These are phyloP conservation scores for Aspergillus conjunctus DNA, from an alignment of 495 filamentous ascomycete species.

Conservation along the genomic window DNA sequence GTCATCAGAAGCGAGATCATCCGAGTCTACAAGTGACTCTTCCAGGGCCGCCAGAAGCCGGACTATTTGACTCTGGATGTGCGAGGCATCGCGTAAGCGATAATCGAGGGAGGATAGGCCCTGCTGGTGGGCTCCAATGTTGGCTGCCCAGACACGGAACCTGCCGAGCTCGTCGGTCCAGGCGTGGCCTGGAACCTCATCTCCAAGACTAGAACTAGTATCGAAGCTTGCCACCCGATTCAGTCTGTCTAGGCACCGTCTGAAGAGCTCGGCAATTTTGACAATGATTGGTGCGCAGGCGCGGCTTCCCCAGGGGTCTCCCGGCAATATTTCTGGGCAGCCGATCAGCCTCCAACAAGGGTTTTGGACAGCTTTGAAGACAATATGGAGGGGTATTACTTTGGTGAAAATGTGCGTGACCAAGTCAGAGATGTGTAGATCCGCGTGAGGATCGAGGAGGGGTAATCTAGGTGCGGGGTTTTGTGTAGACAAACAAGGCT, in stretches of 20 bases:
- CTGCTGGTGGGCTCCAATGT: constrained; percentile 48
- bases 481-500: background rate
- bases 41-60: constrained; percentile 7
- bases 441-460: background rate
- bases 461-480: background rate
- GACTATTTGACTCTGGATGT: constrained; percentile 35
- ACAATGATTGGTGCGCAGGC: background rate
- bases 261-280: background rate
- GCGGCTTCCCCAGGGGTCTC: background rate
- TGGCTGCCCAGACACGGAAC: constrained; percentile 49
- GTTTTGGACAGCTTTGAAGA: background rate
- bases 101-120: constrained; percentile 48
- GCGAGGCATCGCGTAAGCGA: constrained; percentile 49
- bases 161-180: constrained; percentile 41
- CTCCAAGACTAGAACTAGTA: background rate
- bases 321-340: background rate
- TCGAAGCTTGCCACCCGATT: background rate
- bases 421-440: background rate
- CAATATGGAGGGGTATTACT: background rate
- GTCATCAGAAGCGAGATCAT: background rate
- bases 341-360: background rate
- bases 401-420: background rate
- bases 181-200: constrained; percentile 12
- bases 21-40: background rate
- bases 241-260: background rate